Conservation (phyloP, 73 alveolate genomes). For the Paramecium biaurelia region DNA sequence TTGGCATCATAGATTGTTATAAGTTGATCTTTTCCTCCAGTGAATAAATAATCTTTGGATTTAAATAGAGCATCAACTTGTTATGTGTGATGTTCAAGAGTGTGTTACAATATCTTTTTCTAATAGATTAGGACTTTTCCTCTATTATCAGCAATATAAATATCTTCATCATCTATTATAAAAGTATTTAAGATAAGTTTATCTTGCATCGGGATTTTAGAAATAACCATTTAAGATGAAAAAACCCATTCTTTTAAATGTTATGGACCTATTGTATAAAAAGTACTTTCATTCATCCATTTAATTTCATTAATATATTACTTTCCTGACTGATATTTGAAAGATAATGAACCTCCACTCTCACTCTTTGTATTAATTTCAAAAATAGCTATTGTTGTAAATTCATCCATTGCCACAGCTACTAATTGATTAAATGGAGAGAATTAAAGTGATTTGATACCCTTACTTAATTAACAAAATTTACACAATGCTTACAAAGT, state of each 20-base stretch:
- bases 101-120: neutral
- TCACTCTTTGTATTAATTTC: slow-evolving; percentile 63
- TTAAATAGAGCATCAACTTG: slow-evolving; percentile 77
- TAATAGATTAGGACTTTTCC: slow-evolving; percentile 27
- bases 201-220: slow-evolving; percentile 54
- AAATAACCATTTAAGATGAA: slow-evolving; percentile 18
- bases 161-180: slow-evolving; percentile 60
- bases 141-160: slow-evolving; percentile 77
- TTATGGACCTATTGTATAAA: slow-evolving; percentile 87
- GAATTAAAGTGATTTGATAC: slow-evolving; percentile 77
- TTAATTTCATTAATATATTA: slow-evolving; percentile 75
- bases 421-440: slow-evolving; percentile 79
- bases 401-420: slow-evolving; percentile 82
- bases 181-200: slow-evolving; percentile 64
- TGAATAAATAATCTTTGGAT: slow-evolving; percentile 72
- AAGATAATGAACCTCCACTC: slow-evolving; percentile 64
- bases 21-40: slow-evolving; percentile 89
- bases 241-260: slow-evolving; percentile 86
- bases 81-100: slow-evolving; percentile 68
- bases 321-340: slow-evolving; percentile 56
- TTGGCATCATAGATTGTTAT: slow-evolving; percentile 65
- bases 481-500: slow-evolving; percentile 74
- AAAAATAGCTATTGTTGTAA: slow-evolving; percentile 78
- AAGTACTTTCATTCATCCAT: slow-evolving; percentile 76
- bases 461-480: slow-evolving; percentile 70